Conservation (phyloP, 352 stramenopile species). For the Phytopythium delawarense region DNA sequence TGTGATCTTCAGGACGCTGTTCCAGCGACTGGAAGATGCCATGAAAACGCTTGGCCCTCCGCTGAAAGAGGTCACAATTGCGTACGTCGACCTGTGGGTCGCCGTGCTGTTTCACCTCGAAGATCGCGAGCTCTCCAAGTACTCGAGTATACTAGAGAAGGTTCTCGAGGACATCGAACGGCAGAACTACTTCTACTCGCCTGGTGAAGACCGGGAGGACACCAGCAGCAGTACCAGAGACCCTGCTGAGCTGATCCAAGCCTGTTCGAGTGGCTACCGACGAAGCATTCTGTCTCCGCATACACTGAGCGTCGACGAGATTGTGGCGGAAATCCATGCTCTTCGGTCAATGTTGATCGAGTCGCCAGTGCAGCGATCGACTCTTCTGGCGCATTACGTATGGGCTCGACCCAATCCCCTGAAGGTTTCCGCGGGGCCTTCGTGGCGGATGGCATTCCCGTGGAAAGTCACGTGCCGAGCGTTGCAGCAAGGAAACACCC, state of each 20-base stretch:
- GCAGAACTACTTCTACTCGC: slow-evolving; percentile 15
- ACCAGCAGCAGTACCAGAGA: neutral
- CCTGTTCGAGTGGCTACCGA: slow-evolving; percentile 3
- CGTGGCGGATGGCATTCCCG: slow-evolving; percentile 34
- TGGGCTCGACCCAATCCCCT: slow-evolving; percentile 39
- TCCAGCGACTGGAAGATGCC: slow-evolving; percentile 44
- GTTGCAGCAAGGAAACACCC: slow-evolving; percentile 27
- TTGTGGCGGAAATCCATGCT: slow-evolving; percentile 16
- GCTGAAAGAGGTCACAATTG: slow-evolving; percentile 17
- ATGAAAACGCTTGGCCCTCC: slow-evolving; percentile 33
- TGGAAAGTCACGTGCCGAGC: slow-evolving; percentile 33
- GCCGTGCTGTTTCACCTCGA: slow-evolving; percentile 42
- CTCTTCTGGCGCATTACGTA: slow-evolving; percentile 40
- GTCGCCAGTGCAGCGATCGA: neutral
- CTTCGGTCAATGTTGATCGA: slow-evolving; percentile 1
- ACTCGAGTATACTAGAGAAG: slow-evolving; percentile 30
- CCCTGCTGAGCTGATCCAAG: neutral
- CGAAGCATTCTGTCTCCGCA: neutral
- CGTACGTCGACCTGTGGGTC: slow-evolving; percentile 43
- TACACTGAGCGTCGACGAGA: slow-evolving; percentile 12
- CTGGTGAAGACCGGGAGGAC: neutral
- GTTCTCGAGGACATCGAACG: slow-evolving; percentile 35
- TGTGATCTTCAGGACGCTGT: slow-evolving; percentile 30
- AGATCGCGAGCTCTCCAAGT: slow-evolving; percentile 43
- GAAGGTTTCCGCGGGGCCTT: slow-evolving; percentile 23